Evolutionary conservation across 140 eudicot species (phyloP), one percentile per base, ranked within the genome.

Genomic region (Senecio squalidus): DNA sequence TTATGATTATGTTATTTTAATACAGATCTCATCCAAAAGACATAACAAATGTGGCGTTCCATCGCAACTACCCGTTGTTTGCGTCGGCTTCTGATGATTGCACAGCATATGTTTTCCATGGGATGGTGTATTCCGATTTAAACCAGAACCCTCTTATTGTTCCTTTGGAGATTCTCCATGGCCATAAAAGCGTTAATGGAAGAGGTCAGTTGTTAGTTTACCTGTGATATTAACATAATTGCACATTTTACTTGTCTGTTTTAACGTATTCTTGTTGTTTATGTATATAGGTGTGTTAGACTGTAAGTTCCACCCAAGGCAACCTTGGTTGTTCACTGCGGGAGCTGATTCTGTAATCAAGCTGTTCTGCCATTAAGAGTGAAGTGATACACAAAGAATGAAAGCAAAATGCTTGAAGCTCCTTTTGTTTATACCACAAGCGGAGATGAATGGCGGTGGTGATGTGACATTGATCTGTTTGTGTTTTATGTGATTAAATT

Each of bases 281-380:
- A 14, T 52, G 50, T 67, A 30, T 70, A 20, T 31, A 87, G 96
- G 96, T 64, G 81, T 87, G 64, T 24, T 87, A 76, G 96, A 87
- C 67, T 83, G 89, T 72, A 87, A 87, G 77, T 87, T 87, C 80
- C 96, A 87, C 61, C 96, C 96, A 5, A 80, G 84, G 69, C 96
- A 87, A 66, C 96, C 96, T 6, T 87, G 96, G 96, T 48, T 84
- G 72, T 84, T 87, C 70, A 87, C 96, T n/a, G 96, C 96, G 2
- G 96, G 96, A 11, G 86, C 89, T 22, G 94, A 87, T 76, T 80
- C 96, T 0, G 74, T 80, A 43, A 87, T 87, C 74, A 84, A 73
- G 75, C 89, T 87, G 16, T 86, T 74, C 71, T 87, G 95, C 55
- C 93, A 83, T 44, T 87, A 66, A n/a, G n/a, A n/a, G n/a, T n/a